Evolutionary conservation across 1,284 basidiomycete species (phyloP).

Genomic region (Ganoderma boninense): DNA sequence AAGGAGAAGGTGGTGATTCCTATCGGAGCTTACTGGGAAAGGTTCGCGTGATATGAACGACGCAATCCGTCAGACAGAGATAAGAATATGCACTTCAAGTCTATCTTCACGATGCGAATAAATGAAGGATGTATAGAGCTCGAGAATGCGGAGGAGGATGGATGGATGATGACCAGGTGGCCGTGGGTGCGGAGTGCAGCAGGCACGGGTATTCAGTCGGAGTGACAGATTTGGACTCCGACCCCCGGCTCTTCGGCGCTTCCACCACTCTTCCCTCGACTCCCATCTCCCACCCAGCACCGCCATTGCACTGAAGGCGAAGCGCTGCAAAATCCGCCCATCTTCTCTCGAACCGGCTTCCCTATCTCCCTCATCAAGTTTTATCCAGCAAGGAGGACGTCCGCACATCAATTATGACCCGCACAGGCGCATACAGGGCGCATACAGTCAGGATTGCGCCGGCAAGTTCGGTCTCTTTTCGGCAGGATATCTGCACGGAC

Average conservation of each 20-base stretch:
- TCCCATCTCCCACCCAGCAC: background rate
- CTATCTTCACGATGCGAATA: conserved; percentile 3
- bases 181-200: background rate
- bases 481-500: background rate
- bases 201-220: conserved; percentile 4
- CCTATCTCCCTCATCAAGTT: background rate
- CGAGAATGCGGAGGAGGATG: background rate
- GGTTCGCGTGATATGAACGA: conserved; percentile 5
- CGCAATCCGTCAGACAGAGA: conserved; percentile 26
- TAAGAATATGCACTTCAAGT: conserved; percentile 9
- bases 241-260: background rate
- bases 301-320: conserved; percentile 1
- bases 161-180: background rate
- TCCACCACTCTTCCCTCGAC: background rate
- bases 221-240: conserved; percentile 7
- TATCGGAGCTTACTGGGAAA: background rate
- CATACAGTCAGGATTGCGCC: background rate
- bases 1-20: too few species aligned
- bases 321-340: background rate
- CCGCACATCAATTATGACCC: background rate
- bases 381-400: background rate
- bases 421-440: background rate
- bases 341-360: background rate
- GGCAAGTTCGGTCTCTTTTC: conserved; percentile 6
- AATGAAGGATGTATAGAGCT: background rate